Evolutionary conservation across 139 green algal species (phyloP), one percentile per base, ranked within the genome.

Genomic region (Klebsormidium nitens): DNA sequence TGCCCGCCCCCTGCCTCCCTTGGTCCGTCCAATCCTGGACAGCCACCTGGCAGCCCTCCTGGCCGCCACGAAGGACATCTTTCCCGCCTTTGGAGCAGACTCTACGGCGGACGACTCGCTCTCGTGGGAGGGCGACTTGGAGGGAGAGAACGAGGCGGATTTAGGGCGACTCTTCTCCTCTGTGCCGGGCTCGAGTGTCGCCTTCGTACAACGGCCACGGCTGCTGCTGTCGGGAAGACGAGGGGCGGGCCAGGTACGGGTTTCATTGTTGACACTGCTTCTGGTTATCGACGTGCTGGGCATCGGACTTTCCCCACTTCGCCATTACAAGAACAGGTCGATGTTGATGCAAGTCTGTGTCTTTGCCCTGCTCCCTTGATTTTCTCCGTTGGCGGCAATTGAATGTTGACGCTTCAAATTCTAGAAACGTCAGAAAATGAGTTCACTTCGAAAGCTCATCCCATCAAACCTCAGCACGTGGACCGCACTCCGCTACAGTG

Each of bases 71-170:
- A 47, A 55, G 11, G 34, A 56, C 32, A 19, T 60, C 57, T 56
- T 96, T 92, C 82, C 90, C 86, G 0, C 76, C 79, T 14, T 83
- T 76, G 46, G 19, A n/a, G n/a, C n/a, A n/a, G n/a, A n/a, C n/a
- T n/a, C n/a, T n/a, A n/a, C n/a, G 57, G 4, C 4, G 57, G 14
- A 32, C 5, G 11, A 36, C 5, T 3, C 5, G 26, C 17, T n/a
- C 39, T 36, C 29, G 6, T 14, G 4, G 4, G 49, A 36, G 17
- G 48, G 39, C 19, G 64, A 57, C 34, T 42, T 34, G 26, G 46
- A 46, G 1, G 36, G 5, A n/a, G 65, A 19, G 6, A 56, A 52
- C 38, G n/a, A n/a, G n/a, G n/a, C n/a, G n/a, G n/a, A n/a, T n/a
- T 58, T 36, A 19, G 49, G 42, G 42, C 14, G 42, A 14, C 8